Base-by-base conservation (phyloP, 129 eudicot species). In the Apium graveolens region DNA sequence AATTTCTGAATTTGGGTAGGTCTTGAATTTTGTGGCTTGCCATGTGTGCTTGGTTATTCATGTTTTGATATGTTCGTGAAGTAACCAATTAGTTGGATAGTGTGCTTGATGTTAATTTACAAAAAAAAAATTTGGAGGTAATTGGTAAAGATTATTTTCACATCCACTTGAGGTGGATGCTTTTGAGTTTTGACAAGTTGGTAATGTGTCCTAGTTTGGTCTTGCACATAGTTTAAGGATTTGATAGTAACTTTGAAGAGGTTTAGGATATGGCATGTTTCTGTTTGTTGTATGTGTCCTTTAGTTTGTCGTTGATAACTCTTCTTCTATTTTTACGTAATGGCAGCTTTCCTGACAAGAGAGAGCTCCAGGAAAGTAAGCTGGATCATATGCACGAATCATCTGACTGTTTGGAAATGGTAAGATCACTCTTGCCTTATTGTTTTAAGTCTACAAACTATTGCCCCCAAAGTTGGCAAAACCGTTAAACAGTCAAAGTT, bases 331-430 rank as follows among this genome's bases (percentile, higher is more conserved):
- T 45, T 48, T 41, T 82, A 78, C 82, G 75, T 48, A 84, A 79
- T 85, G 86, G 82, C 94, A 95, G 99, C 88, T 86, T 90, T 79
- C 89, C 96, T 63, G 91, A 87, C 43, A 90, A 85, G 79, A 84
- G 81, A 73, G 89, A 74, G 78, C 43, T 74, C 65, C 88, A 80
- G 70, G 97, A 83, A 77, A 84, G 83, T 63, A 83, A 73, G 34
- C 20, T 35, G 29, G 87, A 83, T 70, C 78, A 79, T 79, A 80
- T 79, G 44, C 74, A 37, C 39, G 88, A 78, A 76, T 79, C 80
- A 55, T 84, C 89, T 66, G 80, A 76, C 74, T 76, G 71, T 29
- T 70, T 78, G 76, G 85, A 91, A 75, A 79, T 82, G 92, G 98
- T 94, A 76, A 83, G 87, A 46, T 31, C 49, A 77, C 78, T 74